Evolutionary conservation across 1,284 basidiomycete species (phyloP), one percentile per base, ranked within the genome.

Genomic region (Cryptococcus depauperatus): DNA sequence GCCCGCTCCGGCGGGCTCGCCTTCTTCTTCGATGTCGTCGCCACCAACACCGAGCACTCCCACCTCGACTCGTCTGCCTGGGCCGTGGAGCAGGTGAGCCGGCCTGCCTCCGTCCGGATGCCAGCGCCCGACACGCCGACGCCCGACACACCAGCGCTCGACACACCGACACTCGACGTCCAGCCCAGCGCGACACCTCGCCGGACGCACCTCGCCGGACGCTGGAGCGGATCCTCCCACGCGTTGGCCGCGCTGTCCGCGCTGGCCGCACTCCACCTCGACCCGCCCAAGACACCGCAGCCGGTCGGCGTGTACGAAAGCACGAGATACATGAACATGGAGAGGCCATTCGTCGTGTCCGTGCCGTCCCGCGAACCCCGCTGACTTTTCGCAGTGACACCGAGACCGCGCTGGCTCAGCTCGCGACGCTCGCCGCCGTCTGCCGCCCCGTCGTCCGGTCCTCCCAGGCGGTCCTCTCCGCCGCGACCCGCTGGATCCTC

Each of bases 241-340:
- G 54, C 48, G 3, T 23, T 52, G 4, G 34, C 35, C 14, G 45
- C 35, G 22, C 22, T 62, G 0, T 66, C 62, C 3, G 43, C 70
- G 16, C 41, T 69, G 42, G 69, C 70, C 8, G 52, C 58, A 21
- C 46, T 69, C 29, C 53, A 61, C 8, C n/a, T n/a, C n/a, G n/a
- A n/a, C n/a, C n/a, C n/a, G n/a, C n/a, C n/a, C n/a, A 69, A 64
- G 43, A 34, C 47, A 1, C 64, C 85, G 61, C 73, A 77, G 28
- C 79, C 79, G 0, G 87, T 90, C 0, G 87, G 85, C 0, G 79
- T 86, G 8, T 88, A 88, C 55, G 86, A 90, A 67, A 80, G 78
- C 10, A 80, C 84, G 58, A 72, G 80, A 28, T 89, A 88, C 61
- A 75, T 87, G 58, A 79, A 87, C 52, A 71, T 89, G 4, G 86